Base-by-base conservation (phyloP, 2,329 filamentous ascomycete species). In the Curvularia eragrostidis region DNA sequence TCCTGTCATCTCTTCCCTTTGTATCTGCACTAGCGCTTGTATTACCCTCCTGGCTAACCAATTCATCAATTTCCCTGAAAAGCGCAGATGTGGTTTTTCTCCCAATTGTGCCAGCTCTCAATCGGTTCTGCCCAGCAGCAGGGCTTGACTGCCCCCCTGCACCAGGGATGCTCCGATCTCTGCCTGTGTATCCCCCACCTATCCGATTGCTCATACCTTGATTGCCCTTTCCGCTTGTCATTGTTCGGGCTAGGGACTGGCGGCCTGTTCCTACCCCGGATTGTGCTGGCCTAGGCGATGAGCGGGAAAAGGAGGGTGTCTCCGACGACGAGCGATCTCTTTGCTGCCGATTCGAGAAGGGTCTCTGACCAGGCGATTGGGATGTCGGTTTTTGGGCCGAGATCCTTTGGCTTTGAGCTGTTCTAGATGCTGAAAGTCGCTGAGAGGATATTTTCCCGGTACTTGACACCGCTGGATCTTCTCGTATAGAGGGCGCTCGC, bases 21-120 rank as follows among this genome's bases (percentile, higher is more conserved):
- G 9, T 21, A 43, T 24, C 9, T 5, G 32, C 34, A 47, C 23
- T 19, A 38, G 24, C 23, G 13, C 42, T 19, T 30, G n/a, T 28
- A 15, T 36, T 26, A 30, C 13, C 23, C 24, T 59, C 58, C 21
- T 61, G 59, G 39, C 60, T 63, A 4, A 74, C 60, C 5, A 73
- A 48, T 12, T 71, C 63, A 39, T 72, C 71, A n/a, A 75, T 63
- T 38, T 74, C 70, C 10, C 64, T 65, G 30, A 66, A 65, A 6
- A 72, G 41, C n/a, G 56, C 61, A 3, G 71, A 75, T 7, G 60
- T 72, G 3, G 66, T 74, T 28, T 66, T 69, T 5, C 61, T 64
- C 0, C 43, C 49, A 30, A 15, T 52, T 15, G 43, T 42, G 15
- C 19, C 50, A 10, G 23, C 30, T 41, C 26, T 56, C 19, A n/a